Conservation (phyloP, 768 basidiomycete species). For the Mycena maculata region DNA sequence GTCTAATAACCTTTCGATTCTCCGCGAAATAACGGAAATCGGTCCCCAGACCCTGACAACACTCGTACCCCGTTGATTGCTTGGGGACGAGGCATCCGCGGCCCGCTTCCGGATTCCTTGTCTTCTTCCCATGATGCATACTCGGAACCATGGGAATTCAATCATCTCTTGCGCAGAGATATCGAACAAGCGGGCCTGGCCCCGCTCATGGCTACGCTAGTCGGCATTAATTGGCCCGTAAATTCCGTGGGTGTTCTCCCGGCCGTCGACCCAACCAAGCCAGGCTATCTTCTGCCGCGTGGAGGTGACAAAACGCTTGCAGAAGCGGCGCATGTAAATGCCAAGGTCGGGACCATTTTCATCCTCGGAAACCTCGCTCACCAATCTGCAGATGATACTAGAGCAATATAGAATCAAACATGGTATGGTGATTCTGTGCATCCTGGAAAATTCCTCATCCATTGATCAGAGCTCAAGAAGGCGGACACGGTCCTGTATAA, state of each 20-base stretch:
- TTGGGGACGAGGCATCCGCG: constrained; percentile 85
- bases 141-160: constrained; percentile 71
- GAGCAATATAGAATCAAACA: constrained; percentile 86
- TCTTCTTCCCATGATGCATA: constrained; percentile 79
- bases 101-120: constrained; percentile 66
- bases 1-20: constrained; percentile 30
- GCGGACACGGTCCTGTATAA: constrained; percentile 69
- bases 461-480: constrained; percentile 67
- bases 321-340: constrained; percentile 69
- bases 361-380: neutral
- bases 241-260: constrained; percentile 88
- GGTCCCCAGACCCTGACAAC: constrained; percentile 80
- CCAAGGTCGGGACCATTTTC: constrained; percentile 55
- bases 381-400: constrained; percentile 63
- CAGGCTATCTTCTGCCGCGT: constrained; percentile 66
- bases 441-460: constrained; percentile 50
- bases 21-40: constrained; percentile 21
- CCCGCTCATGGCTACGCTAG: constrained; percentile 78
- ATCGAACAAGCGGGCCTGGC: constrained; percentile 89
- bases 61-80: constrained; percentile 86
- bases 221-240: constrained; percentile 81
- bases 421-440: constrained; percentile 55
- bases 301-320: constrained; percentile 65
- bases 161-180: constrained; percentile 72
- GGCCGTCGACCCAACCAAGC: constrained; percentile 69